Evolutionary conservation across 345 rosid species (phyloP), one percentile per base, ranked within the genome.

Genomic region (Raphanus sativus): DNA sequence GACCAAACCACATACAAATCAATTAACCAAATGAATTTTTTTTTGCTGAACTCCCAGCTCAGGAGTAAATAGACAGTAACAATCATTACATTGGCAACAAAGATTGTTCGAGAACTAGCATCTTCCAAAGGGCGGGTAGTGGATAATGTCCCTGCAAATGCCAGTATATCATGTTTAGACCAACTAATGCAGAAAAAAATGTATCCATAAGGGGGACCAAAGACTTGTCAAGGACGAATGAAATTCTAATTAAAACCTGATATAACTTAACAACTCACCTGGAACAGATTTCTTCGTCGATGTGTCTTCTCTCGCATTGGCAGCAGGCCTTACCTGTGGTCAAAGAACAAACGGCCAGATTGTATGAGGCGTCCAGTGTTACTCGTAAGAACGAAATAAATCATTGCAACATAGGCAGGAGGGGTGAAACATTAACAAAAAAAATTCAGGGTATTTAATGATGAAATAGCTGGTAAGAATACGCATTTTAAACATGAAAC

Each of bases 71-170:
- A 26, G 58, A 67, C 11, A 32, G 56, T 48, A 50, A 33, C 21
- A 65, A 77, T 62, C 45, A 70, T 86, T 89, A 93, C 99, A 86
- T 96, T 96, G 87, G 87, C 91, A 16, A 93, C 88, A 81, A 91
- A 93, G 79, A 93, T 86, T 38, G 98, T 89, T 71, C 98, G 93
- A 75, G 92, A 87, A 79, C 90, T 91, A 77, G 89, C 86, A 84
- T 91, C 97, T 82, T 91, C 97, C 72, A 82, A 63, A 60, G 96
- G 89, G 36, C 84, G 97, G 72, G 62, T 85, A 82, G 86, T 73
- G 11, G 92, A 62, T 55, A 56, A 72, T 60, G 89, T 45, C 80
- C 86, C 97, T 91, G 88, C 78, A 80, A 25, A 78, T 64, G 60
- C 56, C 68, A 75, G 5, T 48, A 70, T n/a, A 40, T 26, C 24